Conservation (phyloP, 768 basidiomycete species). For the Trametes cingulata region DNA sequence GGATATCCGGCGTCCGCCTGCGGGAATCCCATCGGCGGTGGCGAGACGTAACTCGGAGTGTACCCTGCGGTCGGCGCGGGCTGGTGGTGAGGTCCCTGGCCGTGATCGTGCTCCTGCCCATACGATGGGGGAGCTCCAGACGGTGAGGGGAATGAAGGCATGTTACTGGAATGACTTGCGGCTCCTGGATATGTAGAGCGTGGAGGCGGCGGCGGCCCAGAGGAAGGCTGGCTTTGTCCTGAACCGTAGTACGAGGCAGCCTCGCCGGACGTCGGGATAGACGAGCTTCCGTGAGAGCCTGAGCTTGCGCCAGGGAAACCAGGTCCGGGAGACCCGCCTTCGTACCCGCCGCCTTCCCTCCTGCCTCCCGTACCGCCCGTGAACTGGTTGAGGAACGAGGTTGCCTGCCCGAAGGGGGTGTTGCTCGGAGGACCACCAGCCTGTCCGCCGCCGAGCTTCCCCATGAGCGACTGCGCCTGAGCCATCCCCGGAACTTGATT, state of each 20-base stretch:
- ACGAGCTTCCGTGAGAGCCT: neutral
- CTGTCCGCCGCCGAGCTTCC: conserved; percentile 11
- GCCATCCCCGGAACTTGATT: conserved; percentile 20
- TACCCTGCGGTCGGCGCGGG: conserved; percentile 8
- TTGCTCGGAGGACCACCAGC: neutral
- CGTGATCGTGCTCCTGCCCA: neutral
- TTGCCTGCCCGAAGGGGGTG: conserved; percentile 4
- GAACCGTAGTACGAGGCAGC: conserved; percentile 19
- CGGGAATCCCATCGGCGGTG: conserved; percentile 8
- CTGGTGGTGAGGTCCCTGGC: neutral
- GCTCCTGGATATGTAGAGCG: conserved; percentile 11
- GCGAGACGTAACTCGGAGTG: conserved; percentile 13
- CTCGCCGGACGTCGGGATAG: conserved; percentile 5
- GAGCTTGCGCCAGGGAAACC: neutral
- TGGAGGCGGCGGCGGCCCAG: neutral
- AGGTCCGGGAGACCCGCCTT: neutral
- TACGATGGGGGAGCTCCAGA: neutral
- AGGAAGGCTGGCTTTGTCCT: conserved; percentile 1
- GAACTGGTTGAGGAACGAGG: conserved; percentile 8
- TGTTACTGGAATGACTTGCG: neutral
- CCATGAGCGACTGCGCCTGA: conserved; percentile 18
- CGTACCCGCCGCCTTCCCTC: neutral
- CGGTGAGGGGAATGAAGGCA: conserved; percentile 2
- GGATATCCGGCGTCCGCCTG: conserved; percentile 8
- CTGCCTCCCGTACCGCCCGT: neutral